Evolutionary conservation across 768 basidiomycete genomes (phyloP), one percentile per base, ranked within the genome.

Genomic region (Suillus occidentalis): DNA sequence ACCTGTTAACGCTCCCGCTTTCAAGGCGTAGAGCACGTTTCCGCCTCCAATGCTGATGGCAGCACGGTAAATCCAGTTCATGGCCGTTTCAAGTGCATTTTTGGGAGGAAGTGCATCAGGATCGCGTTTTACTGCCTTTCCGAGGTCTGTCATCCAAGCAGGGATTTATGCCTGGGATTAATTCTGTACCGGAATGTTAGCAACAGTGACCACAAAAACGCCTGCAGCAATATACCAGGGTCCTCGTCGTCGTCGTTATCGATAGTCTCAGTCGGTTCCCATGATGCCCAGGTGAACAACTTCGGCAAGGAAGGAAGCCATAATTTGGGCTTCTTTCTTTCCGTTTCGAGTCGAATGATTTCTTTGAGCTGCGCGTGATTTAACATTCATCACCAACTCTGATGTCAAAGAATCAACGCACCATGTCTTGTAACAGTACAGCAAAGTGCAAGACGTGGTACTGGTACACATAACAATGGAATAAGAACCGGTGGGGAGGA

Each of bases 401-500:
- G 37, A 31, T 13, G 13, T 14, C 25, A 12, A 59, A 20, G 16
- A 59, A 42, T 6, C 3, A 42, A 67, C 81, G 22, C 52, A 84
- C 83, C 64, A 78, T 59, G 8, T 75, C 75, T n/a, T 72, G 67
- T 6, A 82, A 63, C 13, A 71, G 66, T 10, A 66, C 63, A 3
- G 76, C 71, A 66, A 84, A 81, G 14, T 72, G 75, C 71, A 82
- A 79, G 59, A 81, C 68, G 64, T 84, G 84, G 62, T 79, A 83
- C 66, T 93, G 89, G 72, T 90, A 92, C 36, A 90, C 84, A 68
- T 88, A 92, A 59, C 87, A 89, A 63, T 90, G 79, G 68, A 93
- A 93, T 9, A 93, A 77, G 71, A 87, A 86, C 47, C 87, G 84
- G 74, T 92, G 90, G 0, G 87, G 84, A 0, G 85, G 86, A 14